phyloP scores from a whole-genome alignment of 257 asterid genomes.

The Coffea canephora region DNA sequence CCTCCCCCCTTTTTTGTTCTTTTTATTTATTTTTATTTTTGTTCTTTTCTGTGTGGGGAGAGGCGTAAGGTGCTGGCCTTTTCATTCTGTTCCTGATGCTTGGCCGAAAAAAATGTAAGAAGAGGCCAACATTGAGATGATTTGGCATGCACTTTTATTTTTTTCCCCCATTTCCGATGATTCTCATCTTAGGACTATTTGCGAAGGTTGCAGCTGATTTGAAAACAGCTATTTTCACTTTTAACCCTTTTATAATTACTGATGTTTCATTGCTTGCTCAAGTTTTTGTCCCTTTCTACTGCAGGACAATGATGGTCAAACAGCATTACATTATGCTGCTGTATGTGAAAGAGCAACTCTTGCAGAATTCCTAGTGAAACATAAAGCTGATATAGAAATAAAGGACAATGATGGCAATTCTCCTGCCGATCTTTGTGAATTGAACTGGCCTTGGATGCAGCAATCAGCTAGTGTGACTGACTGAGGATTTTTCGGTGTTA shows the following conservation, averaged over 20 bases:
- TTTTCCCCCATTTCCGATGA: not conserved
- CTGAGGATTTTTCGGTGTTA: conserved; percentile 15
- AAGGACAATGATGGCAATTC: conserved; percentile 72
- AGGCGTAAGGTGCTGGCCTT: not conserved
- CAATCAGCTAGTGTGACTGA: conserved; percentile 26
- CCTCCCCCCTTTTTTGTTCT: too few relatives aligned
- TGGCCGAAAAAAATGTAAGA: not conserved
- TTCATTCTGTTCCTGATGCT: not conserved
- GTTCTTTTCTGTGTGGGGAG: too few relatives aligned
- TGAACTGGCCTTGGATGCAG: conserved; percentile 70
- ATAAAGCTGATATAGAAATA: conserved; percentile 62
- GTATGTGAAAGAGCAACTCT: conserved; percentile 81
- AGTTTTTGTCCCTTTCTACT: not conserved
- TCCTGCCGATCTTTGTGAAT: conserved; percentile 71
- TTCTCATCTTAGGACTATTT: not conserved
- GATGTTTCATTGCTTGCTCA: not conserved
- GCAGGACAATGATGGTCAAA: conserved; percentile 92
- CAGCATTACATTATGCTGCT: conserved; percentile 89
- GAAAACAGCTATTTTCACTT: not conserved
- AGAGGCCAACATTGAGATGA: not conserved
- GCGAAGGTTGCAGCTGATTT: not conserved
- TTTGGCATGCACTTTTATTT: not conserved
- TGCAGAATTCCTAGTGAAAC: conserved; percentile 76
- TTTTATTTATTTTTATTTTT: too few relatives aligned
- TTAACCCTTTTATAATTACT: not conserved